Evolutionary conservation across 768 basidiomycete genomes (phyloP).

Genomic region (Kwoniella sp.): DNA sequence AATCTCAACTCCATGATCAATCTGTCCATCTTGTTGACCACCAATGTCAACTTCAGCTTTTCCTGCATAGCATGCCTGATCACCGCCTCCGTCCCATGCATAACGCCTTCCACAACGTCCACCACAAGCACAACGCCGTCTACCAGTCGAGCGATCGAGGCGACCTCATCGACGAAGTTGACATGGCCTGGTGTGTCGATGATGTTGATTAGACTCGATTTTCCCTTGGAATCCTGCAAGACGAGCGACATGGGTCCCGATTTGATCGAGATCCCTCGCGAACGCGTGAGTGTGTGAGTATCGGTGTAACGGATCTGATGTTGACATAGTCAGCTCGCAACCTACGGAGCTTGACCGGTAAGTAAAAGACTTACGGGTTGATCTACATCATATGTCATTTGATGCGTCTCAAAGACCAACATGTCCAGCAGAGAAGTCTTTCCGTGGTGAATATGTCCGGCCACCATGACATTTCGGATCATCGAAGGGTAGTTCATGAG

Average conservation of each 20-base stretch:
- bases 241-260: slow-evolving; percentile 95
- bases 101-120: slow-evolving; percentile 98
- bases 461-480: slow-evolving; percentile 93
- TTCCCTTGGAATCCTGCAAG: slow-evolving; percentile 78
- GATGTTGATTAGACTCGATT: slow-evolving; percentile 89
- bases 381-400: slow-evolving; percentile 90
- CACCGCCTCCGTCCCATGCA: slow-evolving; percentile 87
- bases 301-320: slow-evolving; percentile 89
- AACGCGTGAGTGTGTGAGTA: slow-evolving; percentile 83
- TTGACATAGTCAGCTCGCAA: too few relatives aligned
- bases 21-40: slow-evolving; percentile 97
- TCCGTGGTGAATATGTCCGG: slow-evolving; percentile 96
- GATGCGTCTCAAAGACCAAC: slow-evolving; percentile 95
- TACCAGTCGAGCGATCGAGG: slow-evolving; percentile 77
- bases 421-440: slow-evolving; percentile 97
- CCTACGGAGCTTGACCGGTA: background rate
- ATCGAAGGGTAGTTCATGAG: slow-evolving; percentile 89
- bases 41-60: slow-evolving; percentile 81
- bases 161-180: slow-evolving; percentile 98
- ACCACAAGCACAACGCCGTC: slow-evolving; percentile 94
- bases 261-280: slow-evolving; percentile 91
- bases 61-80: slow-evolving; percentile 89
- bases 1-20: slow-evolving; percentile 94
- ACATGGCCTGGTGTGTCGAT: slow-evolving; percentile 98
- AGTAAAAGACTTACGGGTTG: slow-evolving; percentile 68